Evolutionary conservation across 106 monocot species (phyloP).

Genomic region (Dioscorea dumetorum): DNA sequence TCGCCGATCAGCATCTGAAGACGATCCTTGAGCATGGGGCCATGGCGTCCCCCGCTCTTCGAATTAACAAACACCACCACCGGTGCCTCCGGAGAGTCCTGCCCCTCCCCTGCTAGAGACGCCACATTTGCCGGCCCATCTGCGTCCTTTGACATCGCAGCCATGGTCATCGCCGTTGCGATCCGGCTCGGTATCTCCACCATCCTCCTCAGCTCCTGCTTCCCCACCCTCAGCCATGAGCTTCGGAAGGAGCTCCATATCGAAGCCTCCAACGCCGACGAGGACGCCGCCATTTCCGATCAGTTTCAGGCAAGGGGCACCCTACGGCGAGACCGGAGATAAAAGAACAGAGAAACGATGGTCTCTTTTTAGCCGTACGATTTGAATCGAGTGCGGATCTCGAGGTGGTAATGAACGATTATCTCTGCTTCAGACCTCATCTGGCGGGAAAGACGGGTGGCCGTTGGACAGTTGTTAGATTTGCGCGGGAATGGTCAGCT

Average conservation of each 20-base stretch:
- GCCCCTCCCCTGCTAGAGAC: slow-evolving; percentile 5
- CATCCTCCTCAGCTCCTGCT: slow-evolving; percentile 52
- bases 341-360: background rate
- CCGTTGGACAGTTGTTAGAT: no score
- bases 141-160: background rate
- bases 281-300: slow-evolving; percentile 19
- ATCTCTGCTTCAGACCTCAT: no score
- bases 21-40: slow-evolving; percentile 53
- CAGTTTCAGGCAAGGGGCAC: no score
- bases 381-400: no score
- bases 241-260: slow-evolving; percentile 15
- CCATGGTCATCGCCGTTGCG: slow-evolving; percentile 6
- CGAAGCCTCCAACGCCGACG: slow-evolving; percentile 47
- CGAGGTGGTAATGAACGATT: no score
- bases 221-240: slow-evolving; percentile 57
- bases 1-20: slow-evolving; percentile 64
- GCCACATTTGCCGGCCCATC: background rate
- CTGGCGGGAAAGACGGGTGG: no score
- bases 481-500: no score
- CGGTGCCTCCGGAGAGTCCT: slow-evolving; percentile 45
- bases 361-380: background rate
- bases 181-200: slow-evolving; percentile 54
- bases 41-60: slow-evolving; percentile 73
- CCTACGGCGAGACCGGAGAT: background rate
- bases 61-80: slow-evolving; percentile 88